Evolutionary conservation across 2,329 filamentous ascomycete species (phyloP), one percentile per base, ranked within the genome.

Genomic region (Diaporthe amygdali): DNA sequence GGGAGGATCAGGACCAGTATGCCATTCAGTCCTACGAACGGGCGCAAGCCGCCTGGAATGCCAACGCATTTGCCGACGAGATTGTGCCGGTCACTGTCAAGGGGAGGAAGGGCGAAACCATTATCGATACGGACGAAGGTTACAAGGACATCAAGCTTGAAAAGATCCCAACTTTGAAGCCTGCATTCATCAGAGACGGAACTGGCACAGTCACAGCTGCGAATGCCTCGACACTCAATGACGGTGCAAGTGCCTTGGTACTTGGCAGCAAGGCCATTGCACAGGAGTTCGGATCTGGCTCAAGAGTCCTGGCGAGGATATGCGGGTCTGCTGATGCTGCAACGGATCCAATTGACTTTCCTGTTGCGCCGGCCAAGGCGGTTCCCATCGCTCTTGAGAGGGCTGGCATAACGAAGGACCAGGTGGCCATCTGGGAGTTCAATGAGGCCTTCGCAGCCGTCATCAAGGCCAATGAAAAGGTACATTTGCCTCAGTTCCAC

Each of bases 381-480:
- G 96, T 98, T 0, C 95, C 96, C 3, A 90, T 98, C 77, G 95
- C 95, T 14, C 87, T 99, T 64, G 89, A 95, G 82, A 89, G 95
- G 70, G 96, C 96, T 0, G 95, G 96, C 14, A 95, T 99, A 75
- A 94, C 90, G 74, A 94, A 95, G 83, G 93, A 97, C 56, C 93
- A 98, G 81, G 94, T 99, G 55, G 92, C 96, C 6, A 85, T 98
- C 27, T 98, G 96, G 96, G 96, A 98, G 81, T 97, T 99, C 83
- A 99, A 99, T 82, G 96, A 99, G 84, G 96, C 96, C 0, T 99
- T 99, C 80, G 96, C 96, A 34, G 94, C 94, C 5, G 95, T 98
- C 37, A 96, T 98, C 82, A 95, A 96, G 80, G 95, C 96, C 51
- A 98, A 98, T 79, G 92, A 94, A 78, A 95, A 97, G 89, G 92